These are phyloP conservation scores for Anisodus tanguticus DNA, from an alignment of 257 asterid genomes.

Conservation along the genomic window DNA sequence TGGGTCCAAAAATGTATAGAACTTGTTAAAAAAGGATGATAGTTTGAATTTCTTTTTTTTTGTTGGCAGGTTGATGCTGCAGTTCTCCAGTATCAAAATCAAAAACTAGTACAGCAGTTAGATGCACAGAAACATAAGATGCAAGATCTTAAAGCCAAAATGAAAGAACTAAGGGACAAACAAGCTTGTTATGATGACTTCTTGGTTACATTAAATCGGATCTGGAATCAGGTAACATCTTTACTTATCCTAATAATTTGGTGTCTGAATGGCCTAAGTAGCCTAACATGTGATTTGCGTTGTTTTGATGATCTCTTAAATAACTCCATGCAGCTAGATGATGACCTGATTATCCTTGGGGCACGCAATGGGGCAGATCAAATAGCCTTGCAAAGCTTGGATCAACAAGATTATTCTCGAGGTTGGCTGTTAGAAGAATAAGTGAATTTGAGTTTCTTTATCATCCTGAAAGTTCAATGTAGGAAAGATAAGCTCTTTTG, in stretches of 20 bases:
- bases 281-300: conserved; percentile 30
- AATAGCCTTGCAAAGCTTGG: conserved; percentile 59
- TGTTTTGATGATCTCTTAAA: conserved; percentile 31
- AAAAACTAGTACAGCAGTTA: conserved; percentile 86
- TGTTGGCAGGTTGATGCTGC: conserved; percentile 84
- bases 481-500: not conserved
- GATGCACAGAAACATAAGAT: conserved; percentile 83
- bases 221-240: conserved; percentile 83
- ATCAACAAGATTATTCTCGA: conserved; percentile 63
- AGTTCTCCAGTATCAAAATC: conserved; percentile 94
- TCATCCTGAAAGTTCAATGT: conserved; percentile 9
- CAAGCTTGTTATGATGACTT: conserved; percentile 76
- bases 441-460: conserved; percentile 17
- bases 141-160: conserved; percentile 74
- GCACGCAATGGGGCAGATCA: conserved; percentile 69
- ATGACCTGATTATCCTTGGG: conserved; percentile 75
- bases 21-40: not conserved
- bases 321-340: conserved; percentile 64
- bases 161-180: conserved; percentile 67
- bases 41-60: conserved; percentile 17
- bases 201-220: conserved; percentile 70
- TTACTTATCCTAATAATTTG: conserved; percentile 10
- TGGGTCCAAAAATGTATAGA: not conserved
- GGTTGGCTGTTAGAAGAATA: conserved; percentile 51
- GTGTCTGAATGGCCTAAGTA: conserved; percentile 19